Evolutionary conservation across 306 rosid species (phyloP).

Genomic region (Sesbania bispinosa): DNA sequence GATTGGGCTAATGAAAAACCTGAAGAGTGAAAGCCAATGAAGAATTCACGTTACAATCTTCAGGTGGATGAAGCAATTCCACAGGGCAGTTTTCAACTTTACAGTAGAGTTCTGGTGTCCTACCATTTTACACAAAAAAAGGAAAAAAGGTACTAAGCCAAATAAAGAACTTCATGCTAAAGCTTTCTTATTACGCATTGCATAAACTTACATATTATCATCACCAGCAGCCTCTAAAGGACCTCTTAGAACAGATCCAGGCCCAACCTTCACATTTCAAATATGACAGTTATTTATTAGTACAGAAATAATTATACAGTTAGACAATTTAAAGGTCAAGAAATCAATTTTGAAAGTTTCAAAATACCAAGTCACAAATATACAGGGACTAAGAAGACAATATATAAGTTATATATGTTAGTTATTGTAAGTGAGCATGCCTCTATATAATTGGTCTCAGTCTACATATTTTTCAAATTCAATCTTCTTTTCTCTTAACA

Average conservation of each 20-base stretch:
- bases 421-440: neutral
- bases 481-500: slow-evolving; percentile 15
- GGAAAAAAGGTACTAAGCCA: slow-evolving; percentile 24
- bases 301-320: slow-evolving; percentile 16
- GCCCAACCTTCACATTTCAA: slow-evolving; percentile 65
- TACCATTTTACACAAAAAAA: slow-evolving; percentile 28
- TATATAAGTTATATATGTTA: slow-evolving; percentile 1
- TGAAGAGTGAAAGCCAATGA: slow-evolving; percentile 92
- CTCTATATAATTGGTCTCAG: neutral
- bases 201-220: slow-evolving; percentile 51
- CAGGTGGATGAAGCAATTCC: slow-evolving; percentile 92
- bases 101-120: slow-evolving; percentile 70
- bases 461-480: neutral
- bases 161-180: neutral
- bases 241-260: slow-evolving; percentile 82
- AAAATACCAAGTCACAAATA: slow-evolving; percentile 7
- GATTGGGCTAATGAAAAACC: slow-evolving; percentile 55
- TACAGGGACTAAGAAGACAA: slow-evolving; percentile 18
- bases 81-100: slow-evolving; percentile 68
- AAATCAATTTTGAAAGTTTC: slow-evolving; percentile 10
- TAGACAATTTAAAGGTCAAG: slow-evolving; percentile 3
- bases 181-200: slow-evolving; percentile 10
- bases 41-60: slow-evolving; percentile 92
- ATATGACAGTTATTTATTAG: slow-evolving; percentile 28
- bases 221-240: slow-evolving; percentile 57